A percentile compares a stretch with the other conserved stretches of the same genome.
Conservation (phyloP, 1,139 yeast species). For the Kodamaea ohmeri region DNA sequence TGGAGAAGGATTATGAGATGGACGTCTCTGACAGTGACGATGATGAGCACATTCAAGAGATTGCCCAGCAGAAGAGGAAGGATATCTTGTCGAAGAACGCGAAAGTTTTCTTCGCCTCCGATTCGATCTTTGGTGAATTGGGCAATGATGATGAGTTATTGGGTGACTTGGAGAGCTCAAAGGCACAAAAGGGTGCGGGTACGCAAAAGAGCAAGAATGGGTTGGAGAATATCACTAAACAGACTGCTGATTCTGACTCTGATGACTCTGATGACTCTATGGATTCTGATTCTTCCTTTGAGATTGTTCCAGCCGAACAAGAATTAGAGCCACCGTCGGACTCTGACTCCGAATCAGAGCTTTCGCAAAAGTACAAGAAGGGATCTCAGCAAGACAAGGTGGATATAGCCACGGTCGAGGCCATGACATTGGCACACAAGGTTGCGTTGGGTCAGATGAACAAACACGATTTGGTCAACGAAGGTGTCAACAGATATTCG, state of each 20-base stretch:
- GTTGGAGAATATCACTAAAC: background rate
- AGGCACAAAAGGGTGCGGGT: constrained; percentile 6
- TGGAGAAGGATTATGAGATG: constrained; percentile 45
- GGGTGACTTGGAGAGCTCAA: constrained; percentile 23
- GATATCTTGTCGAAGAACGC: constrained; percentile 70
- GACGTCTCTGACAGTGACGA: constrained; percentile 43
- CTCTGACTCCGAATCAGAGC: constrained; percentile 41
- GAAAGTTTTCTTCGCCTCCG: constrained; percentile 66
- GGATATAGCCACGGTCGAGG: constrained; percentile 89
- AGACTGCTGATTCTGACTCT: background rate
- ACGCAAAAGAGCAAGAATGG: constrained; percentile 4
- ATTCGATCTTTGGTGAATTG: constrained; percentile 70
- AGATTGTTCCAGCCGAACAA: constrained; percentile 19
- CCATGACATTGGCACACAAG: constrained; percentile 97
- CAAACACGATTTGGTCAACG: constrained; percentile 81
- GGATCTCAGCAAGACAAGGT: constrained; percentile 58
- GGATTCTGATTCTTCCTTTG: constrained; percentile 18
- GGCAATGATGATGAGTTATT: constrained; percentile 43
- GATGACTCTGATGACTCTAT: background rate
- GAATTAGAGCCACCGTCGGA: constrained; percentile 15
- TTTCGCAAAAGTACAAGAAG: constrained; percentile 31
- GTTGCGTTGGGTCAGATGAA: constrained; percentile 85
- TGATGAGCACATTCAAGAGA: constrained; percentile 63
- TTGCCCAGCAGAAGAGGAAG: constrained; percentile 44
- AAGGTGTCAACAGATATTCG: constrained; percentile 87